Conservation (phyloP, 1,284 basidiomycete genomes). For the Wallemia mellicola region DNA sequence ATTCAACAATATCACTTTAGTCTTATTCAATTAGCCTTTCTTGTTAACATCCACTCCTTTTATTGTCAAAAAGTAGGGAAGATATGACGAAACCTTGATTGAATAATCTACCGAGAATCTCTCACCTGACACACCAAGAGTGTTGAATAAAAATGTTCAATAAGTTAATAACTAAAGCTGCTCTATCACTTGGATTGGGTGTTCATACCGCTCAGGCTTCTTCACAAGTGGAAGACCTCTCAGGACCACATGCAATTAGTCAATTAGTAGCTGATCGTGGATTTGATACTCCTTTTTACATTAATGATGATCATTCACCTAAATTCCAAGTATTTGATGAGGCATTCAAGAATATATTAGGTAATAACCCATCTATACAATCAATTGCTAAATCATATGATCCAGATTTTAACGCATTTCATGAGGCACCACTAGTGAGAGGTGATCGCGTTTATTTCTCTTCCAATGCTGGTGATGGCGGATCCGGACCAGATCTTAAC, state of each 20-base stretch:
- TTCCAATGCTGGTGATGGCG: background rate
- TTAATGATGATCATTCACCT: background rate
- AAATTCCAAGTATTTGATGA: background rate
- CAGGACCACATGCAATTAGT: background rate
- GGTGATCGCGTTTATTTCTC: background rate
- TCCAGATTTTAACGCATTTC: background rate
- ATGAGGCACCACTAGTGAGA: background rate
- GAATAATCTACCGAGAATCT: too few relatives aligned
- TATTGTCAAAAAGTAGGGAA: too few relatives aligned
- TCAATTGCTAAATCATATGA: background rate
- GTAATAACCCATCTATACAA: background rate
- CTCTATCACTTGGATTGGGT: too few relatives aligned
- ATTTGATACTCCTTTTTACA: background rate
- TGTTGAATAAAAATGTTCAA: too few relatives aligned
- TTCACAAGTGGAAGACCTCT: background rate
- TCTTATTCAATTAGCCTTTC: too few relatives aligned
- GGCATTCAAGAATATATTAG: background rate
- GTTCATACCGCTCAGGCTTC: background rate
- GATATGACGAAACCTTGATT: too few relatives aligned
- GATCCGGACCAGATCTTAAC: background rate
- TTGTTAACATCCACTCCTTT: too few relatives aligned
- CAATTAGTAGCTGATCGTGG: background rate
- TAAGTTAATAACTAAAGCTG: background rate
- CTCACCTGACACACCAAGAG: too few relatives aligned
- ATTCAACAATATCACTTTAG: too few relatives aligned